A percentile compares a stretch with the other conserved stretches of the same genome.
phyloP scores from a whole-genome alignment of 225 moss, liverwort and hornwort genomes.

The Thuidium tamariscinum region DNA sequence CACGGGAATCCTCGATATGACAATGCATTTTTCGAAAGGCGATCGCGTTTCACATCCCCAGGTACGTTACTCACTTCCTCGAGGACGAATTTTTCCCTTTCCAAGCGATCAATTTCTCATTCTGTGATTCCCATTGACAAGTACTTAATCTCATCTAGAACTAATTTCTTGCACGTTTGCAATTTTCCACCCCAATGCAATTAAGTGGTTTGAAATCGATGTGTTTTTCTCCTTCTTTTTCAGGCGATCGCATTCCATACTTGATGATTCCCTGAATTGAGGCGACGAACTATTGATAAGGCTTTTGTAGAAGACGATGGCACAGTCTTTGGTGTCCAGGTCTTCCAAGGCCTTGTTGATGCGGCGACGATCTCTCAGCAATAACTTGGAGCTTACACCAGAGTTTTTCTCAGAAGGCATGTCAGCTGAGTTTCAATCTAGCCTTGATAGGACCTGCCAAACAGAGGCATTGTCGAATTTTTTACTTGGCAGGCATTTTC shows the following conservation, averaged over 20 bases:
- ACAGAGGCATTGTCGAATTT: not conserved
- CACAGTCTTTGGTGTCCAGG: not conserved
- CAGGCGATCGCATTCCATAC: not conserved
- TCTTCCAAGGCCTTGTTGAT: not conserved
- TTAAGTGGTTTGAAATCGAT: too few species aligned
- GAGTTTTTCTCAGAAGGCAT: not conserved
- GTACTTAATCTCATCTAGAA: not conserved
- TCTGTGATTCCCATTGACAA: not conserved
- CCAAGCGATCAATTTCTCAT: not conserved
- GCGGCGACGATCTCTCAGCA: not conserved
- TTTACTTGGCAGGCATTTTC: not conserved
- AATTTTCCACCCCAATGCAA: not conserved
- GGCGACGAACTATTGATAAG: not conserved
- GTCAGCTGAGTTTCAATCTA: not conserved
- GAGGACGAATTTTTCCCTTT: not conserved
- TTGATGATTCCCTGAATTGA: not conserved
- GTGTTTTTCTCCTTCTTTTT: not conserved
- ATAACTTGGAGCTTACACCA: not conserved
- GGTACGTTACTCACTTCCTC: not conserved
- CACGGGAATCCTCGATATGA: not conserved
- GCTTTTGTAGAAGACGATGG: not conserved
- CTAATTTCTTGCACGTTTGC: not conserved
- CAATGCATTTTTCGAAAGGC: not conserved
- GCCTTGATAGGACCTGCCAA: not conserved
- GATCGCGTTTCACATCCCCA: not conserved